These are phyloP conservation scores for Trapa bicornis DNA, from an alignment of 345 rosid species.

Conservation along the genomic window DNA sequence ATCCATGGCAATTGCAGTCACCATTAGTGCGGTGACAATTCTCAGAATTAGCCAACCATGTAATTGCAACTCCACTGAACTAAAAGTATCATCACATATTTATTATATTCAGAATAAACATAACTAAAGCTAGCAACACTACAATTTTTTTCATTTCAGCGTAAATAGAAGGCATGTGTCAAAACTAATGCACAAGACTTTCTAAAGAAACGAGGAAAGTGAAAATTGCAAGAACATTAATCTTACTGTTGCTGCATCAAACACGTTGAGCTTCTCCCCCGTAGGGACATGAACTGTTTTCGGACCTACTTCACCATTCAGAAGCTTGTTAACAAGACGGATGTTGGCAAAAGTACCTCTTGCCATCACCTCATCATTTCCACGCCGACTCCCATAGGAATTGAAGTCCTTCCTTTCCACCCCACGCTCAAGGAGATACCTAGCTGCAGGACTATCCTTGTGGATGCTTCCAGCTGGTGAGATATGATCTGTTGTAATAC, in stretches of 20 bases:
- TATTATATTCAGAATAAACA: no score
- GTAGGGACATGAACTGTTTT: conserved; percentile 87
- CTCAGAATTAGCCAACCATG: neutral
- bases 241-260: conserved; percentile 82
- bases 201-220: no score
- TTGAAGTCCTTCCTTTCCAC: conserved; percentile 83
- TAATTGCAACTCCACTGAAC: neutral
- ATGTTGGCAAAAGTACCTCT: conserved; percentile 98
- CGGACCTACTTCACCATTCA: conserved; percentile 94
- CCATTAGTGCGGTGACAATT: neutral
- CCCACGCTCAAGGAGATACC: conserved; percentile 59
- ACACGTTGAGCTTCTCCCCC: conserved; percentile 87
- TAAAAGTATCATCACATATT: no score
- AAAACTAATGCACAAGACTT: neutral
- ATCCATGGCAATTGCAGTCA: neutral
- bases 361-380: conserved; percentile 94
- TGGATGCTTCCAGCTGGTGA: conserved; percentile 99
- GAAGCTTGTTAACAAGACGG: conserved; percentile 85
- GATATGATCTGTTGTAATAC: conserved; percentile 97
- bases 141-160: neutral
- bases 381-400: conserved; percentile 98
- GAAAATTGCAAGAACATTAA: no score
- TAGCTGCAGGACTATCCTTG: conserved; percentile 92
- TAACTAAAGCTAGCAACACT: neutral
- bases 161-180: neutral